Percentiles rank a stretch among this genome's conserved stretches.
These are phyloP conservation scores for Oryza australiensis DNA, from an alignment of 176 grass and related monocot genomes.

Conservation along the genomic window DNA sequence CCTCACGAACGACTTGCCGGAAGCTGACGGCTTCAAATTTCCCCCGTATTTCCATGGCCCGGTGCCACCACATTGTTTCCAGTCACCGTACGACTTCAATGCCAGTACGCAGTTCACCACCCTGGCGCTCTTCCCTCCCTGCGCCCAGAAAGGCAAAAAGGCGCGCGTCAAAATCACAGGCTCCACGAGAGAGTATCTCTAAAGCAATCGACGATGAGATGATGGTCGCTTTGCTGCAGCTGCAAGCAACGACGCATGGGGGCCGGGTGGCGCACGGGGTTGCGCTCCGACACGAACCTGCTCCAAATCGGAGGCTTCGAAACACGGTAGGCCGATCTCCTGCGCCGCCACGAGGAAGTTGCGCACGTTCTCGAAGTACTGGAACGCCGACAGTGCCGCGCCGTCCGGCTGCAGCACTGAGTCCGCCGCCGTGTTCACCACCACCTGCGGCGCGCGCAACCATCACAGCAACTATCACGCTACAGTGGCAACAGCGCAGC, in stretches of 20 bases:
- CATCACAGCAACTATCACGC: slow-evolving; percentile 3
- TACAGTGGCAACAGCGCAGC: background rate
- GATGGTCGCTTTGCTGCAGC: slow-evolving; percentile 35
- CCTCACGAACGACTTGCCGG: slow-evolving; percentile 73
- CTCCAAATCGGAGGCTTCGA: slow-evolving; percentile 96
- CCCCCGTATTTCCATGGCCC: slow-evolving; percentile 95
- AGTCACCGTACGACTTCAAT: slow-evolving; percentile 85
- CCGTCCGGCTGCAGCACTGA: slow-evolving; percentile 83
- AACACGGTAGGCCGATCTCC: slow-evolving; percentile 83
- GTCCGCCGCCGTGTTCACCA: slow-evolving; percentile 81
- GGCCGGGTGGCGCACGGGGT: background rate
- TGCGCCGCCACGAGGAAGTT: slow-evolving; percentile 93
- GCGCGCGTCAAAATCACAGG: slow-evolving; percentile 41
- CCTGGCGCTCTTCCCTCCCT: slow-evolving; percentile 98
- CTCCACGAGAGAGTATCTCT: slow-evolving; percentile 27
- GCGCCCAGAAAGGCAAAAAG: slow-evolving; percentile 50
- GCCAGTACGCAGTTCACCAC: slow-evolving; percentile 93
- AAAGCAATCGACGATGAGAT: slow-evolving; percentile 43
- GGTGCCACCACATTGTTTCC: slow-evolving; percentile 89
- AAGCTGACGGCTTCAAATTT: slow-evolving; percentile 56
- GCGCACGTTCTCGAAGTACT: slow-evolving; percentile 99
- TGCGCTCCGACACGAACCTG: slow-evolving; percentile 60
- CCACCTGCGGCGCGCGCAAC: slow-evolving; percentile 52
- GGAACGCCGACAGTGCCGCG: slow-evolving; percentile 92
- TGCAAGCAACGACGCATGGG: slow-evolving; percentile 46